Evolutionary conservation across 441 rosid genomes (phyloP), one percentile per base, ranked within the genome.

Genomic region (Populus hybrid): DNA sequence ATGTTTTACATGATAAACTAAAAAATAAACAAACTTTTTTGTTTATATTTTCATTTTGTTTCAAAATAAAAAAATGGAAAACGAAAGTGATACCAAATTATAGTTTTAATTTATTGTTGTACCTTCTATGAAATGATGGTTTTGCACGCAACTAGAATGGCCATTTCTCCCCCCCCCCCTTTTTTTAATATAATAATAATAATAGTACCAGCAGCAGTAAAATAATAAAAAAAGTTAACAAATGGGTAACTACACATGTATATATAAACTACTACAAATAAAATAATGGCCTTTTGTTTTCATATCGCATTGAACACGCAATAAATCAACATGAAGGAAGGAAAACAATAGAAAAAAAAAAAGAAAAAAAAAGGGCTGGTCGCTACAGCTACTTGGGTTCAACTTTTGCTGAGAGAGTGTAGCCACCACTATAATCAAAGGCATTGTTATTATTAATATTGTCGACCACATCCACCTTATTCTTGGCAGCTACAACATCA

Each of bases 341-440:
- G 57, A 50, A 50, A 63, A 16, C 59, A 8, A 61, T 10, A 34
- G 0, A 26, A 26, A 67, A 10, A 63, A 66, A 14, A 67, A 0
- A 50, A 50, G 19, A 5, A 63, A 75, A 23, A 75, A 0, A 50
- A 50, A 50, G 57, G 46, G 57, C 1, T 50, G 19, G 57, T 50
- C 19, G 57, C 32, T 30, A 30, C 32, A 6, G 72, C 79, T 83
- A 87, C 84, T 92, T 92, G 26, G 95, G 95, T 79, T 91, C 94
- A 69, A 92, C 79, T 75, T 87, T 92, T n/a, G 90, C 82, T n/a
- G 91, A 80, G 69, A 86, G 83, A 32, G 89, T 77, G 84, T 88
- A 91, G 36, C 95, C 95, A 24, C 92, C 93, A 23, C 97, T 93
- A 76, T 91, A 93, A 79, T 90, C 91, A 81, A 91, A 92, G 18